Evolutionary conservation across 148 eudicot genomes (phyloP).

Genomic region (Camellia lanceoleosa): DNA sequence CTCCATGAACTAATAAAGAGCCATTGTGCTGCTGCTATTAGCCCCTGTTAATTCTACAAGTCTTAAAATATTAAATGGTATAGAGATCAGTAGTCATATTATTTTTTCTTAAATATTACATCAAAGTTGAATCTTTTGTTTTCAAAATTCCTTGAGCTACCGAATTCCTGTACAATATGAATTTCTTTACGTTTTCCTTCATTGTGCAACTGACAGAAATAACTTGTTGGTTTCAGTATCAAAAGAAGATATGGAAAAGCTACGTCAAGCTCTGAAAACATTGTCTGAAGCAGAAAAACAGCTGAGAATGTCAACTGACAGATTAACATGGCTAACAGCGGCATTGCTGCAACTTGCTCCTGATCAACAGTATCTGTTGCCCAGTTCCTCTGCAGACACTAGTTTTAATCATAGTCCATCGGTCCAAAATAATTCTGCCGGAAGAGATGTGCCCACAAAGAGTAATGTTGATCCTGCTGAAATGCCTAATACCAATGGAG

Average conservation of each 20-base stretch:
- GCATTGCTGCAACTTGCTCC: constrained; percentile 96
- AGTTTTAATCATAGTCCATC: constrained; percentile 62
- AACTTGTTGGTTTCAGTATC: constrained; percentile 53
- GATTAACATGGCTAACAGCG: constrained; percentile 88
- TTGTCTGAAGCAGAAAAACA: constrained; percentile 95
- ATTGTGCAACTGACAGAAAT: constrained; percentile 6
- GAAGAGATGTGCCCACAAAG: constrained; percentile 40
- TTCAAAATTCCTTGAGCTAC: not conserved
- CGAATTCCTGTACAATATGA: not conserved
- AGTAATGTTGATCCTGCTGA: constrained; percentile 40
- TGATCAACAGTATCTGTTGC: constrained; percentile 71
- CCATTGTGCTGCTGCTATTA: not conserved
- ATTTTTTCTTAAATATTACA: not conserved
- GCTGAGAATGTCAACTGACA: constrained; percentile 81
- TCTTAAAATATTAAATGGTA: not conserved
- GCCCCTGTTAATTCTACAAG: not conserved
- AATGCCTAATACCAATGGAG: constrained; percentile 38
- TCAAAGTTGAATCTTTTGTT: not conserved
- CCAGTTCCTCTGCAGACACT: constrained; percentile 64
- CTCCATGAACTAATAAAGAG: not conserved
- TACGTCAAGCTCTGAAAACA: constrained; percentile 86
- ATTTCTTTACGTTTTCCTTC: not conserved
- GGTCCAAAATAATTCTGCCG: constrained; percentile 28
- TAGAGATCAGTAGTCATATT: not conserved
- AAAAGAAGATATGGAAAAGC: constrained; percentile 88